Evolutionary conservation across 345 rosid species (phyloP).

Genomic region (Syzygium oleosum): DNA sequence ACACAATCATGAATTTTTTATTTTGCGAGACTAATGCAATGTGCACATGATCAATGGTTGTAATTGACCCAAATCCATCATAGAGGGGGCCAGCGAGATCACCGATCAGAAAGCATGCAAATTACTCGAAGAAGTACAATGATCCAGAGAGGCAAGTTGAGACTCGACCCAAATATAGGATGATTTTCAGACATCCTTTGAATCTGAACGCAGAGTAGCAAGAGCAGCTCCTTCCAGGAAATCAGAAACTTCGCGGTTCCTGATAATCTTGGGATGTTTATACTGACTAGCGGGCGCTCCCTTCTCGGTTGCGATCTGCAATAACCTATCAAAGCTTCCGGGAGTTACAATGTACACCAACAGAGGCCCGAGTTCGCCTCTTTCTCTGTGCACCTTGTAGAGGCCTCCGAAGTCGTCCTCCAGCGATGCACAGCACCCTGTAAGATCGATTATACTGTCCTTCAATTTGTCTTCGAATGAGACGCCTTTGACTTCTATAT

Average conservation of each 20-base stretch:
- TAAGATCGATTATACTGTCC: constrained; percentile 6
- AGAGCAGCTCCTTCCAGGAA: constrained; percentile 25
- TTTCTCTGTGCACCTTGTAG: constrained; percentile 28
- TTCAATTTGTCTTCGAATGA: background rate
- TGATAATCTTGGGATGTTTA: constrained; percentile 39
- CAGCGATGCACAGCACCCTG: constrained; percentile 12
- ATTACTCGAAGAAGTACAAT: background rate
- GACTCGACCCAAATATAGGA: background rate
- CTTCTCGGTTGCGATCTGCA: constrained; percentile 14
- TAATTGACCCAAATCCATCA: background rate
- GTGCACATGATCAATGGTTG: background rate
- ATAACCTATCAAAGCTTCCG: constrained; percentile 32
- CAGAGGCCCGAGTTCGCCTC: constrained; percentile 24
- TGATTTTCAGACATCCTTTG: background rate
- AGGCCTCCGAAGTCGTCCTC: constrained; percentile 32
- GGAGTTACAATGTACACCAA: constrained; percentile 18
- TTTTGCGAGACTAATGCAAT: background rate
- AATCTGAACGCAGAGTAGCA: constrained; percentile 8
- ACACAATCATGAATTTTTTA: background rate
- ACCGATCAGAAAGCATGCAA: background rate
- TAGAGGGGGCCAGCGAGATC: background rate
- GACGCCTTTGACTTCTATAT: constrained; percentile 15
- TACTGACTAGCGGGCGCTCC: constrained; percentile 46
- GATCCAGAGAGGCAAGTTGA: background rate
- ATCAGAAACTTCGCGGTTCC: constrained; percentile 19